Conservation (phyloP, 805 yeast species). For the Ogataea paradorogensis region DNA sequence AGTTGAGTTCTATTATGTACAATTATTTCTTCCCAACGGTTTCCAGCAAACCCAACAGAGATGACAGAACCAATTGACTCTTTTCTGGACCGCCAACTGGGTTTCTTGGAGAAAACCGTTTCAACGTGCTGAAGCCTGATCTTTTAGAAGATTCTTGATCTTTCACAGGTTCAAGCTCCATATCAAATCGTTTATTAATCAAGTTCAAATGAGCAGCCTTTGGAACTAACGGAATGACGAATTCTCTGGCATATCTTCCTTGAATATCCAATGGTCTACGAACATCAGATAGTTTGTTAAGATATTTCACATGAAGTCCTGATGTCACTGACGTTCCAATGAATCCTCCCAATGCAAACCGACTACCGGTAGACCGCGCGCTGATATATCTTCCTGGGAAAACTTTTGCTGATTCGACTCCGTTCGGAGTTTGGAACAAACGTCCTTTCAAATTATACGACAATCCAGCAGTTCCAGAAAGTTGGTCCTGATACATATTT, state of each 20-base stretch:
- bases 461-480: conserved; percentile 72
- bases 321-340: conserved; percentile 26
- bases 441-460: conserved; percentile 69
- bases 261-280: conserved; percentile 25
- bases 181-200: conserved; percentile 21
- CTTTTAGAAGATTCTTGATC: conserved; percentile 8
- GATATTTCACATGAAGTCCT: conserved; percentile 25
- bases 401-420: conserved; percentile 48
- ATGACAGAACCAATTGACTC: conserved; percentile 21
- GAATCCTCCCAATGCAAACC: conserved; percentile 59
- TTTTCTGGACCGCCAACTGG: conserved; percentile 22
- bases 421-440: conserved; percentile 67
- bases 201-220: conserved; percentile 26
- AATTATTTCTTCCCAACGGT: conserved; percentile 15
- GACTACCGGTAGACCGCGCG: conserved; percentile 37
- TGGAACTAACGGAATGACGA: conserved; percentile 28
- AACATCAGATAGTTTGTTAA: conserved; percentile 17
- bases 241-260: conserved; percentile 29
- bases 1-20: conserved; percentile 7
- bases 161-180: conserved; percentile 27
- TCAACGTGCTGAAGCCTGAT: conserved; percentile 15
- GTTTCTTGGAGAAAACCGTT: conserved; percentile 19
- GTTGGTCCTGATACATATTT: conserved; percentile 19
- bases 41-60: conserved; percentile 23
- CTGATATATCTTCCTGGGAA: conserved; percentile 68